A percentile compares a stretch with the other conserved stretches of the same genome.
Evolutionary conservation across 495 filamentous ascomycete species (phyloP).

Genomic region (Neurospora pannonica): DNA sequence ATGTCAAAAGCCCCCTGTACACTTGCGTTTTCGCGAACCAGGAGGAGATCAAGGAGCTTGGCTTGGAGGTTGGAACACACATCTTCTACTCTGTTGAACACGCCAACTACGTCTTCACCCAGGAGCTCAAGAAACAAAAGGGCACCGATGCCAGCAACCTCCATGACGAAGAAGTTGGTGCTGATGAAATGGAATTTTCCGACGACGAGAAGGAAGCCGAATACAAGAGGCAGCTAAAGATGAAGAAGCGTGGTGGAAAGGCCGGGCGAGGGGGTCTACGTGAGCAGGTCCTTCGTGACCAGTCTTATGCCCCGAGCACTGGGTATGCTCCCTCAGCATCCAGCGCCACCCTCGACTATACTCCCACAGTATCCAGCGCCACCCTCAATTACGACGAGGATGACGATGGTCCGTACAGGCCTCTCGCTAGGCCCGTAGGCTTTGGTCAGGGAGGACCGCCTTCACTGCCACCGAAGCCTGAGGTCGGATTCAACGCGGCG

Average conservation of each 20-base stretch:
- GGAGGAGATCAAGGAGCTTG: constrained; percentile 54
- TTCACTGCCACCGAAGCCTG: constrained; percentile 27
- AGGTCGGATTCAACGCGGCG: constrained; percentile 6
- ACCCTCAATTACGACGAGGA: constrained; percentile 48
- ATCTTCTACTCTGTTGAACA: constrained; percentile 71
- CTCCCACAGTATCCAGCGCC: constrained; percentile 1
- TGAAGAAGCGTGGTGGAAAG: constrained; percentile 47
- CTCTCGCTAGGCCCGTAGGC: constrained; percentile 52
- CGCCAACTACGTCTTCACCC: constrained; percentile 74
- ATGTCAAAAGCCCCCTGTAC: constrained; percentile 75
- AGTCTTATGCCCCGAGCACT: neutral
- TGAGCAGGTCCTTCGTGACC: constrained; percentile 6
- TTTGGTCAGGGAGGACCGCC: constrained; percentile 33
- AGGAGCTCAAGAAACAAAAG: constrained; percentile 64
- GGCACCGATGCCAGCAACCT: constrained; percentile 89
- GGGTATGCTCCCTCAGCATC: constrained; percentile 8
- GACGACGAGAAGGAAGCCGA: constrained; percentile 91
- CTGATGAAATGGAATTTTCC: constrained; percentile 85
- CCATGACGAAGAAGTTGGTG: constrained; percentile 82
- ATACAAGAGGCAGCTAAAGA: constrained; percentile 53
- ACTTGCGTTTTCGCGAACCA: constrained; percentile 58
- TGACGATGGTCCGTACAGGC: constrained; percentile 59
- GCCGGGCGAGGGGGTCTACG: constrained; percentile 18
- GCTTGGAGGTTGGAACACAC: constrained; percentile 51
- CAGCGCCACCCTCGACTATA: constrained; percentile 23